Evolutionary conservation across 768 basidiomycete species (phyloP).

Genomic region (Xerocomellus amylosporus): DNA sequence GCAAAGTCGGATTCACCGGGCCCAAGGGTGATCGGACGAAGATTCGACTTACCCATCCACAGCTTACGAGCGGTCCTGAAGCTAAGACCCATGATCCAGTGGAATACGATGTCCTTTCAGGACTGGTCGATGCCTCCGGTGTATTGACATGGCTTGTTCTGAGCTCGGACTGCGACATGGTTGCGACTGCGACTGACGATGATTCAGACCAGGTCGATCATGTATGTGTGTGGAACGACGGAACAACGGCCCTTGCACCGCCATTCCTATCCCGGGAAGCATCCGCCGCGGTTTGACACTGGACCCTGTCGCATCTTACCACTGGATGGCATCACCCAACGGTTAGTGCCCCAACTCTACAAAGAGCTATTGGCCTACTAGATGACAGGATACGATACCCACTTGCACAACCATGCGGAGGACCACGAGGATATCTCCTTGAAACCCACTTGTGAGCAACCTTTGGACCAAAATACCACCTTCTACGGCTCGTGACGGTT

Average conservation of each 20-base stretch:
- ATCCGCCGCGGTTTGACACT: background rate
- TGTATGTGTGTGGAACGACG: too few relatives aligned
- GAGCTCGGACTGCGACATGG: background rate
- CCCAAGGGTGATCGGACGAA: background rate
- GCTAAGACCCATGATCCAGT: slow-evolving; percentile 37
- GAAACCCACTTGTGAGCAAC: slow-evolving; percentile 17
- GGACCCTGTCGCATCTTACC: background rate
- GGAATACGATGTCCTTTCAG: background rate
- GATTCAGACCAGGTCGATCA: too few relatives aligned
- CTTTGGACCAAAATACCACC: background rate
- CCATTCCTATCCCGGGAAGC: background rate
- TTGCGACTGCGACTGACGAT: slow-evolving; percentile 9
- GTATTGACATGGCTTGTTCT: background rate
- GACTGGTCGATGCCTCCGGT: background rate
- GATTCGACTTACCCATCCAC: slow-evolving; percentile 34
- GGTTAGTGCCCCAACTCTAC: slow-evolving; percentile 3
- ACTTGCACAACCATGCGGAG: background rate
- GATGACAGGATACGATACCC: slow-evolving; percentile 6
- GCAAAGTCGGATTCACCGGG: background rate
- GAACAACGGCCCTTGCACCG: slow-evolving; percentile 9
- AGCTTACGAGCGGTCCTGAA: slow-evolving; percentile 44
- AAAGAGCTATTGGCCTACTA: background rate
- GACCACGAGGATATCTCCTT: background rate
- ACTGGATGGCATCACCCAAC: slow-evolving; percentile 10
- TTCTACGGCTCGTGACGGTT: background rate